Percentiles rank a stretch among this genome's conserved stretches.
These are phyloP conservation scores for Cladosporium sp. DNA, from an alignment of 2,329 filamentous ascomycete genomes.

Conservation along the genomic window DNA sequence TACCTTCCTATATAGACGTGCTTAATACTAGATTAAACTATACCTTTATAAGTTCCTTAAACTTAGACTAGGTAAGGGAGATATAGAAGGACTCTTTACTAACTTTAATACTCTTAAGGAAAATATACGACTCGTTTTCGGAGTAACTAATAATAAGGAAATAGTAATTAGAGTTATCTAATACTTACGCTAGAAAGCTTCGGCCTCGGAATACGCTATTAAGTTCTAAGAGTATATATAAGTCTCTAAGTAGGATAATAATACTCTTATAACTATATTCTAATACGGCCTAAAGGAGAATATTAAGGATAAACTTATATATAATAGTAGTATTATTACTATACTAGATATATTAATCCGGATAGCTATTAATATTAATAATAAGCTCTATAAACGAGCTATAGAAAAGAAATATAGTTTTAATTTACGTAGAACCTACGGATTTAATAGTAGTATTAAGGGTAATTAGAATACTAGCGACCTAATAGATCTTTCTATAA, in stretches of 20 bases:
- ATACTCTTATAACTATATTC: constrained; percentile 1
- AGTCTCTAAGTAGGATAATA: neutral
- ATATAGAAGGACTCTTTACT: neutral
- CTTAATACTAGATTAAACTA: neutral
- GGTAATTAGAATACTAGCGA: neutral
- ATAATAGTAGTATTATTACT: neutral
- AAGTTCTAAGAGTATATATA: constrained; percentile 1
- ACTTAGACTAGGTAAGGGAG: neutral
- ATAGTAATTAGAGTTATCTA: neutral
- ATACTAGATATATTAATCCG: neutral
- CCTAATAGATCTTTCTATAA: neutral
- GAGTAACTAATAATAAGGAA: neutral
- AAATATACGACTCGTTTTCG: neutral
- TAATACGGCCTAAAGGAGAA: constrained; percentile 1
- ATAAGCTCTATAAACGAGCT: constrained; percentile 1
- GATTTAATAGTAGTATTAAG: neutral
- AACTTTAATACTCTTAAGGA: neutral
- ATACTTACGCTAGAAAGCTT: neutral
- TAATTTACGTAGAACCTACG: neutral
- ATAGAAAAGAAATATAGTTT: neutral
- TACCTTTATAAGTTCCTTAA: neutral
- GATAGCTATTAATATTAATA: neutral
- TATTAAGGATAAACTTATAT: constrained; percentile 9
- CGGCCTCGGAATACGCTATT: neutral
- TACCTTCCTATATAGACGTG: neutral